These are phyloP conservation scores for Colletotrichum higginsianum DNA, from an alignment of 2,329 filamentous ascomycete genomes.

Conservation along the genomic window DNA sequence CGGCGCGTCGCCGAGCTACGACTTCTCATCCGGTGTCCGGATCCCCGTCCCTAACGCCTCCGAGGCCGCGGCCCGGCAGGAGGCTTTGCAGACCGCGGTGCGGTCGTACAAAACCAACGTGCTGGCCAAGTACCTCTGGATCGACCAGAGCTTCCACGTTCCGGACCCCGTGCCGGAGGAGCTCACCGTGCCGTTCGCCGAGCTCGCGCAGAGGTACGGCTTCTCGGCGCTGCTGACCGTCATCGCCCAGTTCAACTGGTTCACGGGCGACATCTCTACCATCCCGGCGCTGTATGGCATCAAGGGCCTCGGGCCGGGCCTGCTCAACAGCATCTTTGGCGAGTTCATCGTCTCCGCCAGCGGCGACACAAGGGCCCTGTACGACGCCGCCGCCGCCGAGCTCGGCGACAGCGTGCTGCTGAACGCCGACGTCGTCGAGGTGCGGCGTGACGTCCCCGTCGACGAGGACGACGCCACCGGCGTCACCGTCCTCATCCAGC, in stretches of 20 bases:
- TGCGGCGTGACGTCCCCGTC: slow-evolving; percentile 45
- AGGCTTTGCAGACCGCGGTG: slow-evolving; percentile 23
- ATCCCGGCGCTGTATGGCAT: slow-evolving; percentile 58
- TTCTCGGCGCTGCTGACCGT: slow-evolving; percentile 53
- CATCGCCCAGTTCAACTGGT: slow-evolving; percentile 53
- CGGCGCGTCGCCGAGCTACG: slow-evolving; percentile 38
- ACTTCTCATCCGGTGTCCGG: slow-evolving; percentile 40
- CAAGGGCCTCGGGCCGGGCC: slow-evolving; percentile 48
- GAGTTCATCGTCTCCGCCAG: slow-evolving; percentile 46
- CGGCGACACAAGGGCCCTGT: slow-evolving; percentile 47
- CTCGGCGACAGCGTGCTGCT: slow-evolving; percentile 49
- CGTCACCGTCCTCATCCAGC: slow-evolving; percentile 46
- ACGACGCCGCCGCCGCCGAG: slow-evolving; percentile 46
- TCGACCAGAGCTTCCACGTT: slow-evolving; percentile 52
- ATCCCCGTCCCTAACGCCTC: slow-evolving; percentile 34
- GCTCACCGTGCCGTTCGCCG: slow-evolving; percentile 57
- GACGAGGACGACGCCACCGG: slow-evolving; percentile 37
- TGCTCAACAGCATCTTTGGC: slow-evolving; percentile 41
- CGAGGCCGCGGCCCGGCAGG: slow-evolving; percentile 27
- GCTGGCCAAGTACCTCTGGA: slow-evolving; percentile 35
- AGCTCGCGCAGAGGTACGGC: slow-evolving; percentile 59
- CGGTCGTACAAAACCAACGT: slow-evolving; percentile 32
- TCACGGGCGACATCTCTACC: slow-evolving; percentile 56
- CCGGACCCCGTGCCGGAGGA: slow-evolving; percentile 62
- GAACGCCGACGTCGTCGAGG: slow-evolving; percentile 44